Evolutionary conservation across 805 yeast species (phyloP).

Genomic region (Yarrowia porcina): DNA sequence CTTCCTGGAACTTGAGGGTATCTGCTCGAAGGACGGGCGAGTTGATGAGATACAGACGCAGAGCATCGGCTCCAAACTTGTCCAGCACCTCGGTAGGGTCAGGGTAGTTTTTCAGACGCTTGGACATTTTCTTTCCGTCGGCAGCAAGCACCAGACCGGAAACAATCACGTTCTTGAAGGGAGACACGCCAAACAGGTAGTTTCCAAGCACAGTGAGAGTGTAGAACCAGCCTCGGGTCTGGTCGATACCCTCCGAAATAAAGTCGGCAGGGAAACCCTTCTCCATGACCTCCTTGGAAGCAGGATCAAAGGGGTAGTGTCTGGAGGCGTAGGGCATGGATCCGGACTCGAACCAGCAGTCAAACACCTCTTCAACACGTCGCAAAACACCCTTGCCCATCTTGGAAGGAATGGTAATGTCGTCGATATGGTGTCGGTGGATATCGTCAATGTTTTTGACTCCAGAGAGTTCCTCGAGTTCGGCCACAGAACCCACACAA

Average conservation of each 20-base stretch:
- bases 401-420: constrained; percentile 88
- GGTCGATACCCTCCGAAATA: constrained; percentile 98
- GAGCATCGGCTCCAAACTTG: constrained; percentile 96
- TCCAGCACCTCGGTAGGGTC: constrained; percentile 81
- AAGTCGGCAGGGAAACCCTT: constrained; percentile 93
- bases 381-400: constrained; percentile 81
- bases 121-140: constrained; percentile 99
- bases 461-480: constrained; percentile 82
- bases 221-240: constrained; percentile 99
- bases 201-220: constrained; percentile 94
- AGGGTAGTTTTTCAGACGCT: constrained; percentile 96
- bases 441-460: constrained; percentile 76
- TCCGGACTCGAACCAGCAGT: constrained; percentile 99
- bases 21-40: constrained; percentile 98
- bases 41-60: constrained; percentile 91
- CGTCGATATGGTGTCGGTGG: constrained; percentile 91
- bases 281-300: constrained; percentile 59
- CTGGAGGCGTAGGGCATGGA: constrained; percentile 97
- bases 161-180: constrained; percentile 92
- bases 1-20: constrained; percentile 94
- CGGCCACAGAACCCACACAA: constrained; percentile 87
- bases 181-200: constrained; percentile 86
- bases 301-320: constrained; percentile 87
- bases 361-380: constrained; percentile 96
- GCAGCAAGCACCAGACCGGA: constrained; percentile 95